Base-by-base conservation (phyloP, 2,329 filamentous ascomycete species). In the Chalaropsis thielavioides region DNA sequence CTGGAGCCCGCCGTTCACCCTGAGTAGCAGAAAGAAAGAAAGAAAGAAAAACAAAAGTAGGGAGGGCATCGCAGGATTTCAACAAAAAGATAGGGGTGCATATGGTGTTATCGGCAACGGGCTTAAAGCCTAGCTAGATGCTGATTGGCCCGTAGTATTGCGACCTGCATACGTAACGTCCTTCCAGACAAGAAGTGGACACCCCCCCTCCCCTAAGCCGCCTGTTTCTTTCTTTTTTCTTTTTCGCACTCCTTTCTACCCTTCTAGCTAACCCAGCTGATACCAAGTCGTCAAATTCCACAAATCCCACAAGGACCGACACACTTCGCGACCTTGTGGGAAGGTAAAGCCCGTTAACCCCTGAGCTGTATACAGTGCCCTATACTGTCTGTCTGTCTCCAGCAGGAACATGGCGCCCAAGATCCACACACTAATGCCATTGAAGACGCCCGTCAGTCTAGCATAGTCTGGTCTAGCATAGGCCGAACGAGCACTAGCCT, bases 91-190 rank as follows among this genome's bases (percentile, higher is more conserved):
- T 58, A 58, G 54, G 54, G 31, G 54, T 58, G 27, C 54, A 38
- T 38, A 8, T 46, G 4, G 43, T 46, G 43, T 35, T 35, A 38
- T 51, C 11, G 19, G 24, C 15, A 58, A n/a, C 17, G 54, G 54
- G 27, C 31, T 58, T 35, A 35, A 58, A 58, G 15, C 24, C 54
- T 17, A 6, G 31, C 54, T 17, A n/a, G 24, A 15, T n/a, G 54
- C 31, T 58, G 54, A 38, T 58, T 58, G 54, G 54, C 24, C 27
- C 10, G 17, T 46, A 15, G 31, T 15, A 58, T 19, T 58, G 54
- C 27, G 54, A 58, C 54, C 54, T 58, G 54, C 27, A 58, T 58
- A 58, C 54, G 54, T 58, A 58, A 38, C 54, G 24, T 35, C 54
- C 31, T 58, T 58, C 17, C 31, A 58, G 54, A 38, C 46, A 51